Base-by-base conservation (phyloP, 352 stramenopile genomes). In the Achlya hypogyna region DNA sequence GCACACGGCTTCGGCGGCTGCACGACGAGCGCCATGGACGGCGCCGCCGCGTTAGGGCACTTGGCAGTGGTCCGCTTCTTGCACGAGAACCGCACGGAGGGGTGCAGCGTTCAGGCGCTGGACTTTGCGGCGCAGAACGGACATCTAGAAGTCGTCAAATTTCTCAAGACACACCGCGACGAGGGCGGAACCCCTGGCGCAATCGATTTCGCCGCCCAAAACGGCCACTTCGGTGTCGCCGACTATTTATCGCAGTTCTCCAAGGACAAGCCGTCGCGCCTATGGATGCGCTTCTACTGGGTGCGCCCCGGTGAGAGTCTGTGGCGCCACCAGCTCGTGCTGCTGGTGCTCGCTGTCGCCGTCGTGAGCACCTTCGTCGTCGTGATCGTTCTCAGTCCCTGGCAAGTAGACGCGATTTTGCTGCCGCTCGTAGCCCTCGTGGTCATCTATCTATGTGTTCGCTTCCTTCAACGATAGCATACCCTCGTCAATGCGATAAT, bases 1-100 rank as follows among this genome's bases (percentile, higher is more conserved):
- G 56, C 74, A 29, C 77, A 88, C 63, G 78, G 81, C 2, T 62
- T 75, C 31, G 80, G 88, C 69, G 77, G 76, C 64, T 56, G 54
- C 28, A 63, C 12, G 16, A 63, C 54, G 25, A 63, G 54, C 28
- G 54, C 54, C 2, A 63, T 53, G 54, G 42, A 63, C 28, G 62
- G 28, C 14, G 62, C 62, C 9, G 62, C 62, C 23, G 42, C 42
- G 35, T 23, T 59, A 12, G 62, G 62, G 35, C 62, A 63, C 18
- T 20, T 67, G 34, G 47, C 63, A 9, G 43, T 67, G 20, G 62
- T 67, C 12, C 5, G 28, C 20, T 62, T 35, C 23, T n/a, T 67
- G 9, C 62, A 67, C 22, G 62, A 67, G 29, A 6, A 67, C 29
- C 62, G 62, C 22, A 14, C n/a, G 14, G 51, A 67, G 45, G 62